A percentile compares a stretch with the other conserved stretches of the same genome.
Evolutionary conservation across 805 yeast species (phyloP).

Genomic region (Candida vartiovaarae): DNA sequence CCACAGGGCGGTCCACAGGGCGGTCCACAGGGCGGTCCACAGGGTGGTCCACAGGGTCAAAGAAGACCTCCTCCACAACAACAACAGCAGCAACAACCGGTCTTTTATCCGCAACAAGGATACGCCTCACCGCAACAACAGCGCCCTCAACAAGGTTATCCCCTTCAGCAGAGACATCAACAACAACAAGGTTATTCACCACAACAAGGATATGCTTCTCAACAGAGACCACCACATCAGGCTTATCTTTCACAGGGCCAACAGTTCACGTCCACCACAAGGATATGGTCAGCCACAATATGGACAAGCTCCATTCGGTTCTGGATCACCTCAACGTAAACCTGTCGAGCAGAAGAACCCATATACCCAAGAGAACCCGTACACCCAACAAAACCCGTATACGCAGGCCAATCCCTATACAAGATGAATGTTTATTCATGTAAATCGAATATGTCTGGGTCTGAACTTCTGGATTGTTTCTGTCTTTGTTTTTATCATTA

Average conservation of each 20-base stretch:
- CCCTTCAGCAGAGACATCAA: slow-evolving; percentile 5
- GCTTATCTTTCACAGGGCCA: slow-evolving; percentile 5
- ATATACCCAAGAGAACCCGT: neutral
- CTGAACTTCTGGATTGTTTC: neutral
- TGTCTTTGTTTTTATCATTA: neutral
- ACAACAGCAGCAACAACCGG: neutral
- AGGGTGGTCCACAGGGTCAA: slow-evolving; percentile 8
- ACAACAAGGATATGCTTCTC: slow-evolving; percentile 6
- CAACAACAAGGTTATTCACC: slow-evolving; percentile 6
- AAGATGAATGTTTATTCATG: slow-evolving; percentile 1
- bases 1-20: slow-evolving; percentile 2
- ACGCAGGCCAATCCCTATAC: slow-evolving; percentile 13
- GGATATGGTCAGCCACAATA: slow-evolving; percentile 5
- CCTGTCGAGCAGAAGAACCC: slow-evolving; percentile 7
- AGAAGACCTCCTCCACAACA: slow-evolving; percentile 7
- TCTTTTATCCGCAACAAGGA: slow-evolving; percentile 2
- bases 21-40: slow-evolving; percentile 3
- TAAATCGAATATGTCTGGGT: neutral
- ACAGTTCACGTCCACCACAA: slow-evolving; percentile 1
- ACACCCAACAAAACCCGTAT: neutral
- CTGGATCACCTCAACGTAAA: slow-evolving; percentile 5
- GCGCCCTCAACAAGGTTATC: slow-evolving; percentile 2
- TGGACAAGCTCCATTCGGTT: neutral
- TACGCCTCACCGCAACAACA: slow-evolving; percentile 3
- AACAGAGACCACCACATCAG: slow-evolving; percentile 4